Percentiles rank a stretch among this genome's conserved stretches.
Evolutionary conservation across 495 filamentous ascomycete genomes (phyloP).

Genomic region (Penicillium waksmanii): DNA sequence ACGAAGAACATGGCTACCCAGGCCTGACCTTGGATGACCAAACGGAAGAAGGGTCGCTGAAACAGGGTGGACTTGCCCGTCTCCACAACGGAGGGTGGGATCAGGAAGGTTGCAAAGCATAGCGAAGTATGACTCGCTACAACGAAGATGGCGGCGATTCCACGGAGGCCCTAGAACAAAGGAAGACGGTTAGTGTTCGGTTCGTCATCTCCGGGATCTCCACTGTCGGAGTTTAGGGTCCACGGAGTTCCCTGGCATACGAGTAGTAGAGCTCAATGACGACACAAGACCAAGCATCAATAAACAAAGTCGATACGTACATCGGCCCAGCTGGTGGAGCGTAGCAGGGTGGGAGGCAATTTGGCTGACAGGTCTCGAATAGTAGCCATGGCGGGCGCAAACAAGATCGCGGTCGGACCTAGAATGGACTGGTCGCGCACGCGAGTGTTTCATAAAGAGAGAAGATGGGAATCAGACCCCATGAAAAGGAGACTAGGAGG

Average conservation of each 20-base stretch:
- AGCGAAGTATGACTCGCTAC: conserved; percentile 19
- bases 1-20: conserved; percentile 19
- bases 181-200: background rate
- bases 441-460: conserved; percentile 4
- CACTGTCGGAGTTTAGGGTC: background rate
- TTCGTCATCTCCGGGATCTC: conserved; percentile 1
- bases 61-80: conserved; percentile 13
- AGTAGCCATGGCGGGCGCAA: conserved; percentile 12
- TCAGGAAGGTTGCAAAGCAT: conserved; percentile 14
- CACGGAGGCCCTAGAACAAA: conserved; percentile 14
- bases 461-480: background rate
- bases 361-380: conserved; percentile 11
- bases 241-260: background rate
- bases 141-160: conserved; percentile 20
- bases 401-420: background rate
- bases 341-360: conserved; percentile 2
- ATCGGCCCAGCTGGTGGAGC: conserved; percentile 18
- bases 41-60: conserved; percentile 16
- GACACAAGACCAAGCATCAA: background rate
- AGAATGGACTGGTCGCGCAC: background rate
- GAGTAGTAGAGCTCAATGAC: background rate
- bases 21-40: conserved; percentile 18
- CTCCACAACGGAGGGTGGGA: conserved; percentile 14
- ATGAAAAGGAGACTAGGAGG: background rate
- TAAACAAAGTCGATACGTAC: conserved; percentile 5